These are phyloP conservation scores for Botrytis sinoallii DNA, from an alignment of 2,329 filamentous ascomycete genomes.

Conservation along the genomic window DNA sequence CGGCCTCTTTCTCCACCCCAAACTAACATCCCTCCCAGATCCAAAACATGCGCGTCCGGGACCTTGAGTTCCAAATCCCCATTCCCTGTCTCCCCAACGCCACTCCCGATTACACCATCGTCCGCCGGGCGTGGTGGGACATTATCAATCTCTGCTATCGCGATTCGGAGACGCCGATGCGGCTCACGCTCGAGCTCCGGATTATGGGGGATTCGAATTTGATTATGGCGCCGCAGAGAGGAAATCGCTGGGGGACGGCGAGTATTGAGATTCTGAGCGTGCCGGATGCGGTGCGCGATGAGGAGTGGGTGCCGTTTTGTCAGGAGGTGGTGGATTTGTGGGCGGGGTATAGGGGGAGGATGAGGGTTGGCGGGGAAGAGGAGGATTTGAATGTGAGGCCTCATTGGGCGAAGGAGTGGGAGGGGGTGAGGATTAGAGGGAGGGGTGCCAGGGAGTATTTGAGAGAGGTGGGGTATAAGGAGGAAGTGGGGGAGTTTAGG, in stretches of 20 bases:
- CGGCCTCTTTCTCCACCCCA: not conserved
- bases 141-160: slow-evolving; percentile 46
- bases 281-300: slow-evolving; percentile 40
- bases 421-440: not conserved
- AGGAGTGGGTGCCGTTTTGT: slow-evolving; percentile 42
- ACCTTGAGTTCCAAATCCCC: slow-evolving; percentile 46
- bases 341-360: slow-evolving; percentile 37
- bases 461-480: not conserved
- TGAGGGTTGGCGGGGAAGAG: slow-evolving; percentile 29
- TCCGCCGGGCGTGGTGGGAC: slow-evolving; percentile 50
- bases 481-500: not conserved
- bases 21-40: slow-evolving; percentile 27
- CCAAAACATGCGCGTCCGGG: slow-evolving; percentile 47
- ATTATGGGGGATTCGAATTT: slow-evolving; percentile 45
- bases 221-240: slow-evolving; percentile 45
- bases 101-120: slow-evolving; percentile 42
- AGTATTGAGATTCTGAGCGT: slow-evolving; percentile 45
- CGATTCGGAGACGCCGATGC: slow-evolving; percentile 41
- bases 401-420: slow-evolving; percentile 47
- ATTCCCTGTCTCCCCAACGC: slow-evolving; percentile 37
- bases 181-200: slow-evolving; percentile 45
- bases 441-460: not conserved
- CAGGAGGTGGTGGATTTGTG: slow-evolving; percentile 44
- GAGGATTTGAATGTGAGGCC: slow-evolving; percentile 32
- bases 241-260: slow-evolving; percentile 43